phyloP scores from a whole-genome alignment of 1,284 basidiomycete genomes.

The Cryptococcus deneoformans region DNA sequence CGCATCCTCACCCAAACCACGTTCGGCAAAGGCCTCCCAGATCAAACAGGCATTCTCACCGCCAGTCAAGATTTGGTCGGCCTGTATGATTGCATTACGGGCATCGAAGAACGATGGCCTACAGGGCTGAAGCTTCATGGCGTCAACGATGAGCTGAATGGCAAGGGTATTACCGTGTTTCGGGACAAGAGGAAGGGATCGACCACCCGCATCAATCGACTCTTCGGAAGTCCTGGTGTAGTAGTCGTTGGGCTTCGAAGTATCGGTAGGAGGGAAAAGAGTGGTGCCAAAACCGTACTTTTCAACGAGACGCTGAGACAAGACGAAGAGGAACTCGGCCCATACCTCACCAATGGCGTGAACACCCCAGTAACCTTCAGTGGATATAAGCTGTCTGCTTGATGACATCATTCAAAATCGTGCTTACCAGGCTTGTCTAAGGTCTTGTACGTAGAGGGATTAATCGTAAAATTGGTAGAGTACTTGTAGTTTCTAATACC shows the following conservation, averaged over 20 bases:
- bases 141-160: constrained; percentile 82
- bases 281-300: constrained; percentile 75
- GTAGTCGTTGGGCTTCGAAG: constrained; percentile 58
- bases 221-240: constrained; percentile 53
- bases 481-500: constrained; percentile 91
- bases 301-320: constrained; percentile 69
- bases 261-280: constrained; percentile 70
- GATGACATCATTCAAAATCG: not conserved
- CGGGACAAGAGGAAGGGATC: constrained; percentile 65
- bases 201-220: constrained; percentile 49
- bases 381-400: not conserved
- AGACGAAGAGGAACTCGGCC: constrained; percentile 89
- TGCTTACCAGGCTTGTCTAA: constrained; percentile 62
- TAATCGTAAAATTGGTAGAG: constrained; percentile 70
- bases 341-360: constrained; percentile 94
- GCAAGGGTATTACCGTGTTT: constrained; percentile 88
- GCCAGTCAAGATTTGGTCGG: constrained; percentile 84
- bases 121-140: constrained; percentile 94
- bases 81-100: constrained; percentile 87
- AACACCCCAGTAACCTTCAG: constrained; percentile 37
- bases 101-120: constrained; percentile 88
- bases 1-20: constrained; percentile 77
- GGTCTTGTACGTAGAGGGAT: constrained; percentile 94
- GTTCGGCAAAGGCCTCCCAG: constrained; percentile 78
- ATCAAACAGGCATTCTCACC: constrained; percentile 90